These are phyloP conservation scores for Phymatotrichopsis omnivora DNA, from an alignment of 2,329 filamentous ascomycete species.

Conservation along the genomic window DNA sequence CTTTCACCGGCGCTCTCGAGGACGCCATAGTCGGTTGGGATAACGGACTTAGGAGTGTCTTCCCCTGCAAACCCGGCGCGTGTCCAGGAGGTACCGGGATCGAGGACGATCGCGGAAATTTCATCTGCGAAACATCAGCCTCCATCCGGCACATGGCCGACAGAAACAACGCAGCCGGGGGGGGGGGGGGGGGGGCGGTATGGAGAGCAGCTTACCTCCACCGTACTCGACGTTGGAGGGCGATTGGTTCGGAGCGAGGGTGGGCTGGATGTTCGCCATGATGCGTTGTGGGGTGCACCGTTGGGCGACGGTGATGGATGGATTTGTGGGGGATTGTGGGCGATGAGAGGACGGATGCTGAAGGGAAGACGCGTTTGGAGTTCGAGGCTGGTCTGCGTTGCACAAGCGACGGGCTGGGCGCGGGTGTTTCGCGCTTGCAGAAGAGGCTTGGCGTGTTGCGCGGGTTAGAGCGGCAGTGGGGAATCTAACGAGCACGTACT, in stretches of 20 bases:
- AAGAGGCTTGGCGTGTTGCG: no score
- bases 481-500: no score
- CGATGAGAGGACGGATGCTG: no score
- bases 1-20: slow-evolving; percentile 38
- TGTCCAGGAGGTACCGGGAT: slow-evolving; percentile 81
- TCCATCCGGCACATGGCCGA: neutral
- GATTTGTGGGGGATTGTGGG: no score
- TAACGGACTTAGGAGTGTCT: slow-evolving; percentile 87
- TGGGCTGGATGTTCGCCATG: slow-evolving; percentile 23
- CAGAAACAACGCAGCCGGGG: neutral
- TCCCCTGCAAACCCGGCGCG: slow-evolving; percentile 96
- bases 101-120: slow-evolving; percentile 91
- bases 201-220: slow-evolving; percentile 15
- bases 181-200: neutral
- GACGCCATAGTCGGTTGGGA: slow-evolving; percentile 77
- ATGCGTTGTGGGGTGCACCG: no score
- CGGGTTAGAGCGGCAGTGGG: no score
- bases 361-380: no score
- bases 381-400: no score
- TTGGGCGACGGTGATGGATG: no score
- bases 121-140: slow-evolving; percentile 56
- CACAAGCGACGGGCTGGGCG: no score
- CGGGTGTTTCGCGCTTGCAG: no score
- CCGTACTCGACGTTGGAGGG: slow-evolving; percentile 27
- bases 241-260: slow-evolving; percentile 23